Base-by-base conservation (phyloP, 331 rosid genomes). In the Dryas integrifolia region DNA sequence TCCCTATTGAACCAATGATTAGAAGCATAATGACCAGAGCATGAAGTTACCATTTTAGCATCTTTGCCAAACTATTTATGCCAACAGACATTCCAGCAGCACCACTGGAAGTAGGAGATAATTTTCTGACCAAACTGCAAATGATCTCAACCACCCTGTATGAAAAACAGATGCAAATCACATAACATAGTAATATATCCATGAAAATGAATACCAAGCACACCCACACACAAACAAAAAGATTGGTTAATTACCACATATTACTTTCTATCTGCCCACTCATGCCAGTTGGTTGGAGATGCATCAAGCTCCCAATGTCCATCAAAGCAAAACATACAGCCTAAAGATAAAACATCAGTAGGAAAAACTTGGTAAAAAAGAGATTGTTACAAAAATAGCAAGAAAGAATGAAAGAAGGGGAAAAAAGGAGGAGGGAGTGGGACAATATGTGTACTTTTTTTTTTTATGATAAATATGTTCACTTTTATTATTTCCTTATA, bases 71-170 rank as follows among this genome's bases (percentile, higher is more conserved):
- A 58, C 85, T 88, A 81, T 81, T 94, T 76, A 91, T 75, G 35
- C 90, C 90, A 87, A 85, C 70, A 18, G 98, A 88, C 97, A 89
- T 88, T 67, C 83, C 53, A 69, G 89, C 85, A 48, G 97, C 92
- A 80, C 88, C 83, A 50, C 63, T 67, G 58, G 88, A 75, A 91
- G 78, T 84, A 74, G 84, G 83, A 75, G 97, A 74, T 52, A 82
- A 79, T 67, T 85, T 89, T 76, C 88, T 88, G 38, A 94, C 72
- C 61, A 94, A 71, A 79, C 81, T 79, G 87, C 97, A 91, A 58
- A 94, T 80, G 26, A 91, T 80, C 80, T 89, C 91, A 88, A 82
- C 88, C 48, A 86, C 88, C 98, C 96, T 94, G 83, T 60, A 68
- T 56, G 58, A 6, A 74, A 73, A 58, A 83, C 21, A 71, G 46